Evolutionary conservation across 768 basidiomycete genomes (phyloP).

Genomic region (Hypholoma fasciculare): DNA sequence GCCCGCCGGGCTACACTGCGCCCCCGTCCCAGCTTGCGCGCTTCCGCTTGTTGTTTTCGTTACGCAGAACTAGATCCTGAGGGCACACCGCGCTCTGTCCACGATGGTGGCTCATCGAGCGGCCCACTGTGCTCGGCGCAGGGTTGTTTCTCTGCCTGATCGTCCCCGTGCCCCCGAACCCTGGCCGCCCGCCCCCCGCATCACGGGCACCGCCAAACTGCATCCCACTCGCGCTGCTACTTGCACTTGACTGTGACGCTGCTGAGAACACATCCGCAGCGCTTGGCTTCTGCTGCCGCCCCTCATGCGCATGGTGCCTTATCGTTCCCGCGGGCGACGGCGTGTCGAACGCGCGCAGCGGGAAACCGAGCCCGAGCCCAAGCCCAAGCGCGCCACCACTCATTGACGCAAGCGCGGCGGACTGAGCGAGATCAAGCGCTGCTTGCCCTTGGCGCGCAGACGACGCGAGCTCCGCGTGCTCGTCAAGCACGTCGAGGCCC

Average conservation of each 20-base stretch:
- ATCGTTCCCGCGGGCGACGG: conserved; percentile 13
- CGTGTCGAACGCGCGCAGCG: conserved; percentile 12
- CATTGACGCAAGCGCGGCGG: conserved; percentile 15
- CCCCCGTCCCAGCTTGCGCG: conserved; percentile 48
- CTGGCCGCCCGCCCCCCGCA: not conserved
- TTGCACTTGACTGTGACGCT: not conserved
- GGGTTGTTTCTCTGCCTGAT: conserved; percentile 4
- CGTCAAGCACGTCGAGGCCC: conserved; percentile 14
- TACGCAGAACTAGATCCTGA: conserved; percentile 35
- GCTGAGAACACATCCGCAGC: not conserved
- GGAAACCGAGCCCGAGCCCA: conserved; percentile 3
- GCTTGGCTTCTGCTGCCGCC: not conserved
- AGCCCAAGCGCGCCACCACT: not conserved
- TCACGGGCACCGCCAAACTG: not conserved
- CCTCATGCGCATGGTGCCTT: not conserved
- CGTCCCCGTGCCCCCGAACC: not conserved
- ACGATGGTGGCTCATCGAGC: conserved; percentile 40
- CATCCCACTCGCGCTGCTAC: not conserved
- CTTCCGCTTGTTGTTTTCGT: conserved; percentile 37
- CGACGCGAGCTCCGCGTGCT: conserved; percentile 10
- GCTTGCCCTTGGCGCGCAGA: conserved; percentile 28
- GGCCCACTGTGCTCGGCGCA: conserved; percentile 12
- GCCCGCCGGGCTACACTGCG: not conserved
- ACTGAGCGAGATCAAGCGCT: conserved; percentile 37
- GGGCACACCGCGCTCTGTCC: conserved; percentile 46